A percentile compares a stretch with the other conserved stretches of the same genome.
Conservation (phyloP, 2,329 filamentous ascomycete genomes). For the Diaporthe sp. region DNA sequence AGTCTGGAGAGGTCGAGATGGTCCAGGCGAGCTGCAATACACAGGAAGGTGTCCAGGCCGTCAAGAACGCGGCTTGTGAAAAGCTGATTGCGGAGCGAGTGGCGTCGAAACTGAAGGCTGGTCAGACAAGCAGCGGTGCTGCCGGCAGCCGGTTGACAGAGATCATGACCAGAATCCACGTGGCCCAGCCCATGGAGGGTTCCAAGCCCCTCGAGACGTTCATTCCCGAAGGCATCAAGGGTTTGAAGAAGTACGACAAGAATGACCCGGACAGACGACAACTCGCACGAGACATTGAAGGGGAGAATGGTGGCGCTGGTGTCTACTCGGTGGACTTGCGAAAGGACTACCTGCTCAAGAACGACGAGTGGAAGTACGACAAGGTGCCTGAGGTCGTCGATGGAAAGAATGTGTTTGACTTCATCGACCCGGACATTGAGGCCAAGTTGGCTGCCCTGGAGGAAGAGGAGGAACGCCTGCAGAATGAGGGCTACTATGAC, state of each 20-base stretch:
- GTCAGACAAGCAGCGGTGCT: slow-evolving; percentile 79
- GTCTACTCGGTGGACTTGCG: slow-evolving; percentile 96
- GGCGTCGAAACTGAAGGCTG: slow-evolving; percentile 94
- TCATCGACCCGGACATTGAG: slow-evolving; percentile 96
- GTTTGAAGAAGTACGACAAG: slow-evolving; percentile 89
- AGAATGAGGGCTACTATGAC: slow-evolving; percentile 94
- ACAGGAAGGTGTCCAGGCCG: slow-evolving; percentile 90
- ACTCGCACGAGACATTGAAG: slow-evolving; percentile 88
- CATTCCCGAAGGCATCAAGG: slow-evolving; percentile 87
- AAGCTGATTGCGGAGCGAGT: slow-evolving; percentile 92
- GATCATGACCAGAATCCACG: slow-evolving; percentile 93
- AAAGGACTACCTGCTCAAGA: slow-evolving; percentile 86
- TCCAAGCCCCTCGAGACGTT: slow-evolving; percentile 78
- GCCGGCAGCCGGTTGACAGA: slow-evolving; percentile 83
- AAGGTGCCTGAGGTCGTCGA: slow-evolving; percentile 94
- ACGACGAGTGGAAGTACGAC: slow-evolving; percentile 96
- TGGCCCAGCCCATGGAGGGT: slow-evolving; percentile 91
- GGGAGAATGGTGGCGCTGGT: slow-evolving; percentile 92
- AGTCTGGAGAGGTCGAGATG: slow-evolving; percentile 90
- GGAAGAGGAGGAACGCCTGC: slow-evolving; percentile 92
- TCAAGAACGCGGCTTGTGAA: slow-evolving; percentile 96
- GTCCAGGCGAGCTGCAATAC: slow-evolving; percentile 96
- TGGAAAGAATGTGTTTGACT: slow-evolving; percentile 98
- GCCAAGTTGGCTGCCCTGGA: slow-evolving; percentile 90
- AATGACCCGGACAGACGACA: slow-evolving; percentile 84